Conservation (phyloP, 2,329 filamentous ascomycete species). For the Pseudocercospora fuligena region DNA sequence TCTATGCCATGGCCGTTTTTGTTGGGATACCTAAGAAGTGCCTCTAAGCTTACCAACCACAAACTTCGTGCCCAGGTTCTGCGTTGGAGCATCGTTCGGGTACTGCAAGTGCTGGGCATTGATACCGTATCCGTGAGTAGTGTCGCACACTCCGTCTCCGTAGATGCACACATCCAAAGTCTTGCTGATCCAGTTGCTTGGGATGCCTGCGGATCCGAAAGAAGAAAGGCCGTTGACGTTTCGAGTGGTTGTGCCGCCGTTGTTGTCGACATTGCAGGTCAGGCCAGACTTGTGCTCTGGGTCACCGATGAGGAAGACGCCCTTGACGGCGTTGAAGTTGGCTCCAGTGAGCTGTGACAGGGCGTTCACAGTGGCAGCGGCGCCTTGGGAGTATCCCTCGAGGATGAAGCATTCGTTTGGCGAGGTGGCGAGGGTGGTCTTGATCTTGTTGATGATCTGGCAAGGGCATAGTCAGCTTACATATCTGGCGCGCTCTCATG, state of each 20-base stretch:
- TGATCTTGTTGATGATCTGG: slow-evolving; percentile 42
- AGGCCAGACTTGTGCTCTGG: slow-evolving; percentile 41
- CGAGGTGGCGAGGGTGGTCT: slow-evolving; percentile 30
- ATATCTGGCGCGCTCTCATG: neutral
- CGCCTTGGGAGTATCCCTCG: slow-evolving; percentile 45
- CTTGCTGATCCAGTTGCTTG: slow-evolving; percentile 42
- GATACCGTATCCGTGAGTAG: slow-evolving; percentile 37
- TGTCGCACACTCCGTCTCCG: slow-evolving; percentile 46
- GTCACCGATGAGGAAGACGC: slow-evolving; percentile 44
- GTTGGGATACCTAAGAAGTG: slow-evolving; percentile 6
- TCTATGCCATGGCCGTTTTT: no score
- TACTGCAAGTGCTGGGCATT: slow-evolving; percentile 41
- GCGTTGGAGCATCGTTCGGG: slow-evolving; percentile 33
- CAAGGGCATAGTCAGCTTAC: neutral
- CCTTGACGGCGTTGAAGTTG: slow-evolving; percentile 43
- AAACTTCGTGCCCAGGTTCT: slow-evolving; percentile 39
- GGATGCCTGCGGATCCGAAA: slow-evolving; percentile 32
- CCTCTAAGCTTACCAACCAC: slow-evolving; percentile 28
- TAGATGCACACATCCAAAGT: slow-evolving; percentile 45
- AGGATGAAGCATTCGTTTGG: slow-evolving; percentile 45
- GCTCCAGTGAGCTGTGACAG: slow-evolving; percentile 41
- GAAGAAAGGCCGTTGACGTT: slow-evolving; percentile 38
- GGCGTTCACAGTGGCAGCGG: slow-evolving; percentile 43
- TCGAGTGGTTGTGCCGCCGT: slow-evolving; percentile 40
- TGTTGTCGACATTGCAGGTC: slow-evolving; percentile 44